These are phyloP conservation scores for Prunus kanzakura DNA, from an alignment of 306 rosid species.

Conservation along the genomic window DNA sequence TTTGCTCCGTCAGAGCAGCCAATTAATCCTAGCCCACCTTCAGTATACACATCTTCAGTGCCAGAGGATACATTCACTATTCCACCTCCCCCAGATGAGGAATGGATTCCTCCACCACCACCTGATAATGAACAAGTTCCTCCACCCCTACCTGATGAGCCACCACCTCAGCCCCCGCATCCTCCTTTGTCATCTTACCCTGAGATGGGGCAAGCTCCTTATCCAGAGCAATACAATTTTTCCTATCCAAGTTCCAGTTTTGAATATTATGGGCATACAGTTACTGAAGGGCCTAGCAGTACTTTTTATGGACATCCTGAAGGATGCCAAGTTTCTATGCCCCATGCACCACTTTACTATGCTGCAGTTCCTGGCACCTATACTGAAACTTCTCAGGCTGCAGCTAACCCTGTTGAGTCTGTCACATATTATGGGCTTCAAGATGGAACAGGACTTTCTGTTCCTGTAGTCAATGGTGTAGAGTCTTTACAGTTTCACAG, in stretches of 20 bases:
- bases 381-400: constrained; percentile 45
- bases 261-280: constrained; percentile 63
- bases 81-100: constrained; percentile 89
- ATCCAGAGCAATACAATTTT: constrained; percentile 46
- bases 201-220: constrained; percentile 60
- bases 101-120: constrained; percentile 99
- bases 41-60: constrained; percentile 24
- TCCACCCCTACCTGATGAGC: constrained; percentile 93
- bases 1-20: constrained; percentile 35
- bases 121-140: constrained; percentile 83
- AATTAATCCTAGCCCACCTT: constrained; percentile 35
- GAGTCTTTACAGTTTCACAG: constrained; percentile 22
- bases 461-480: constrained; percentile 30
- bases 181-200: constrained; percentile 54
- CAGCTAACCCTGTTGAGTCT: constrained; percentile 45
- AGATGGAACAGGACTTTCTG: constrained; percentile 39
- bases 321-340: constrained; percentile 46
- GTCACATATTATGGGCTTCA: constrained; percentile 61
- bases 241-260: constrained; percentile 52
- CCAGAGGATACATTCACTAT: constrained; percentile 41
- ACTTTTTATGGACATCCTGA: constrained; percentile 60
- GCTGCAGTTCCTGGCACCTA: constrained; percentile 53
- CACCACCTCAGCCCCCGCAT: constrained; percentile 44
- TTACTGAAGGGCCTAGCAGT: constrained; percentile 40
- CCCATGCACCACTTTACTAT: constrained; percentile 62